These are phyloP conservation scores for Penicillium alfredii DNA, from an alignment of 495 filamentous ascomycete genomes.

Conservation along the genomic window DNA sequence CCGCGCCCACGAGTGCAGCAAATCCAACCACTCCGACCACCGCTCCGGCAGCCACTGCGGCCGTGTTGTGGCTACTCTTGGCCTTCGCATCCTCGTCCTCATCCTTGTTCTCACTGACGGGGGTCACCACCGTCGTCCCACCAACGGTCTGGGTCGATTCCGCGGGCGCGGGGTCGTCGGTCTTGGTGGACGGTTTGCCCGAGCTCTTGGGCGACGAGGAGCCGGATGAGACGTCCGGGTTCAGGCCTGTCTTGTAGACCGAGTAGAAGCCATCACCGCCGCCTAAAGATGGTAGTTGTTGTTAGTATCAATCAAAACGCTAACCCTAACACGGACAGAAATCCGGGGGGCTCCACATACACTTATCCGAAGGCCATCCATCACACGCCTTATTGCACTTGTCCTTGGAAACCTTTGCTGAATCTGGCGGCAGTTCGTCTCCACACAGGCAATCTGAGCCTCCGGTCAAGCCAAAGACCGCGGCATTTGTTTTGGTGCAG, in stretches of 20 bases:
- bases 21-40: slow-evolving; percentile 77
- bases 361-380: slow-evolving; percentile 40
- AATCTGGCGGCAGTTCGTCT: slow-evolving; percentile 34
- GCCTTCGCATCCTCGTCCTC: slow-evolving; percentile 18
- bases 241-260: slow-evolving; percentile 40
- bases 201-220: no score
- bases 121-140: slow-evolving; percentile 36
- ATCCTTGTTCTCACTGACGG: slow-evolving; percentile 18
- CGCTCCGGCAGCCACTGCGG: slow-evolving; percentile 80
- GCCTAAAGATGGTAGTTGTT: slow-evolving; percentile 26
- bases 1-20: slow-evolving; percentile 56
- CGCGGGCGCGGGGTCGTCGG: slow-evolving; percentile 7
- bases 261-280: slow-evolving; percentile 40
- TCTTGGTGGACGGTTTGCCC: no score
- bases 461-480: slow-evolving; percentile 39
- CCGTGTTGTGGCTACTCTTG: slow-evolving; percentile 49
- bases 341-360: slow-evolving; percentile 29
- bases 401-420: slow-evolving; percentile 30
- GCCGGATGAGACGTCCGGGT: slow-evolving; percentile 27
- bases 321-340: no score
- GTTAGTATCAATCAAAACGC: slow-evolving; percentile 3
- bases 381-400: slow-evolving; percentile 37
- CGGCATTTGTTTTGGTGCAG: slow-evolving; percentile 27
- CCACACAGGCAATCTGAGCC: slow-evolving; percentile 46
- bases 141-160: slow-evolving; percentile 25